These are phyloP conservation scores for Lipomyces starkeyi DNA, from an alignment of 805 yeast genomes.

Conservation along the genomic window DNA sequence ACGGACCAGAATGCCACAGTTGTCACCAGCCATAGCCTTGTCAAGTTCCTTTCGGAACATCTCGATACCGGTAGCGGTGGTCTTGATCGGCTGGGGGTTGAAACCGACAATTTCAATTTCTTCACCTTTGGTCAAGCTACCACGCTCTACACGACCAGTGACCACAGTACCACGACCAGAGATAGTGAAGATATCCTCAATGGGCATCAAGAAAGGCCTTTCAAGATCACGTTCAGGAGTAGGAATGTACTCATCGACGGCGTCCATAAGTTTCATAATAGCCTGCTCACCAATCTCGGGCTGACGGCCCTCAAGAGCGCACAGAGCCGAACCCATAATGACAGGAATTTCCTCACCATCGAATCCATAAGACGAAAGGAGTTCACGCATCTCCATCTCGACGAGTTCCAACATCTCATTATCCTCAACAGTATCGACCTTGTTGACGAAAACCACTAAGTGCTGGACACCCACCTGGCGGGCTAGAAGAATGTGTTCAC, in stretches of 20 bases:
- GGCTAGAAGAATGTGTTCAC: conserved; percentile 97
- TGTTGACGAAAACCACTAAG: conserved; percentile 96
- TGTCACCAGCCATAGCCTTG: conserved; percentile 98
- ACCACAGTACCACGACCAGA: conserved; percentile 99
- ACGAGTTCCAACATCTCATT: conserved; percentile 99
- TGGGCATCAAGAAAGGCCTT: conserved; percentile 94
- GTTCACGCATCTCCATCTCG: conserved; percentile 99
- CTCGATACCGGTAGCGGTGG: conserved; percentile 97
- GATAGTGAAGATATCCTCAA: conserved; percentile 96
- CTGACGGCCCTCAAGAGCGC: conserved; percentile 86
- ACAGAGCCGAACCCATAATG: conserved; percentile 96
- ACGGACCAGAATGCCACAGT: conserved; percentile 96
- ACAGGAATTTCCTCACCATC: conserved; percentile 99
- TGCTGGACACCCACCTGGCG: conserved; percentile 99
- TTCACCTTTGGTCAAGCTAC: conserved; percentile 96
- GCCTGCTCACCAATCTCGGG: conserved; percentile 93
- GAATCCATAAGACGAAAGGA: conserved; percentile 86
- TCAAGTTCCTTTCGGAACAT: conserved; percentile 99
- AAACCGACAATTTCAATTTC: conserved; percentile 96
- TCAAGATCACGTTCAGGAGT: conserved; percentile 96
- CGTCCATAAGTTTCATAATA: conserved; percentile 77
- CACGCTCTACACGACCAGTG: conserved; percentile 99
- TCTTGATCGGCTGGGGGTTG: conserved; percentile 84
- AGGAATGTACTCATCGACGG: conserved; percentile 93
- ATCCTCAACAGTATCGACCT: conserved; percentile 96